A percentile compares a stretch with the other conserved stretches of the same genome.
These are phyloP conservation scores for Syzygium oleosum DNA, from an alignment of 345 rosid species.

Conservation along the genomic window DNA sequence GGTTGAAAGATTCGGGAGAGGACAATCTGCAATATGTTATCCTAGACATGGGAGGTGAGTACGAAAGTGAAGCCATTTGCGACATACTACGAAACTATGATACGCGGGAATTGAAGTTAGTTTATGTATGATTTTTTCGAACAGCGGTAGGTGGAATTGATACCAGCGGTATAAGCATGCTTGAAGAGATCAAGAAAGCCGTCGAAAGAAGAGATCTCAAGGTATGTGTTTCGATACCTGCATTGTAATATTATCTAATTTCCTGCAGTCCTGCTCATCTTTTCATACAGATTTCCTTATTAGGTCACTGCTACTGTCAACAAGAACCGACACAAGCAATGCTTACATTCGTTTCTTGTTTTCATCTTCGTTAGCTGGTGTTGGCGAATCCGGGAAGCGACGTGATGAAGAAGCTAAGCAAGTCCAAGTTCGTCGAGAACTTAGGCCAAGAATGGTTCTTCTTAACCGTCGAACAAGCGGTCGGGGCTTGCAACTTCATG, in stretches of 20 bases:
- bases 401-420: slow-evolving; percentile 81
- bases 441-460: slow-evolving; percentile 78
- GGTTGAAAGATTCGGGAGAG: slow-evolving; percentile 39
- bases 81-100: neutral
- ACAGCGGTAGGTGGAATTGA: slow-evolving; percentile 87
- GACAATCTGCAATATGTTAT: slow-evolving; percentile 54
- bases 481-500: slow-evolving; percentile 67
- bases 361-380: slow-evolving; percentile 32
- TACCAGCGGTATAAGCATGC: slow-evolving; percentile 94
- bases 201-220: slow-evolving; percentile 51
- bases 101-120: neutral
- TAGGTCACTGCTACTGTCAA: neutral
- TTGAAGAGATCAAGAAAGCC: slow-evolving; percentile 62
- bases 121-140: neutral
- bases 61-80: neutral
- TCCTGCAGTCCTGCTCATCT: neutral
- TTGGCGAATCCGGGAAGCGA: slow-evolving; percentile 90
- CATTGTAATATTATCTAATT: neutral
- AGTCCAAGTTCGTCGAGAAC: slow-evolving; percentile 50
- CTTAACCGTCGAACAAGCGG: slow-evolving; percentile 86
- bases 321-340: neutral
- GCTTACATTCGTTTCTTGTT: neutral
- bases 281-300: neutral
- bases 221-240: slow-evolving; percentile 18
- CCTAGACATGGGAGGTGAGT: slow-evolving; percentile 59